Conservation (phyloP, 1,139 yeast species). For the Debaryomyces sp. region DNA sequence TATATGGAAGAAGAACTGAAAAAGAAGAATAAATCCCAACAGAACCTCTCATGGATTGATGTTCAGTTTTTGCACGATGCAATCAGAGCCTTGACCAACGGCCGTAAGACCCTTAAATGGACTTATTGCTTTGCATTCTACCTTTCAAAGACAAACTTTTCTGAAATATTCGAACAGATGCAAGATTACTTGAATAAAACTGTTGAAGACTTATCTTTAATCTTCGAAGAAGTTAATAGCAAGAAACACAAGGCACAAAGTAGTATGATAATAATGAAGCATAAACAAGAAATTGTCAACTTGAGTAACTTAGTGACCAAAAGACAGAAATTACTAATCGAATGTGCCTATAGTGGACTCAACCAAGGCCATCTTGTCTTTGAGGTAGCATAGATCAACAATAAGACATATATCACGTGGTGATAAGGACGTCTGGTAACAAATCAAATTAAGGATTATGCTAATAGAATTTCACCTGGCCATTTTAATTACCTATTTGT, state of each 20-base stretch:
- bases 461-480: neutral
- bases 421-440: neutral
- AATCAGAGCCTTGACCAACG: constrained; percentile 61
- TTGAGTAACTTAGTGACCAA: constrained; percentile 47
- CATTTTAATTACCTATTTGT: neutral
- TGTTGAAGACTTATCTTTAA: constrained; percentile 77
- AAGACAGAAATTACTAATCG: constrained; percentile 52
- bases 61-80: constrained; percentile 82
- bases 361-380: constrained; percentile 26
- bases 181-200: constrained; percentile 72
- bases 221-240: constrained; percentile 61
- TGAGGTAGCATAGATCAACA: constrained; percentile 11
- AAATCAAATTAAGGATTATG: neutral
- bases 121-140: constrained; percentile 83
- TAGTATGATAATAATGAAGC: constrained; percentile 42
- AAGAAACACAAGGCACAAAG: constrained; percentile 33
- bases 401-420: neutral
- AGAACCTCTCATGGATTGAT: constrained; percentile 80
- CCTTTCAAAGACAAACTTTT: constrained; percentile 51
- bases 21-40: constrained; percentile 19
- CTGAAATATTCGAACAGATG: constrained; percentile 70
- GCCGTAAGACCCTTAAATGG: constrained; percentile 87
- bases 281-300: constrained; percentile 53
- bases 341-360: constrained; percentile 49
- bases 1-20: constrained; percentile 47